Conservation (phyloP, 2,329 filamentous ascomycete species). For the Chaetothyriales sp. region DNA sequence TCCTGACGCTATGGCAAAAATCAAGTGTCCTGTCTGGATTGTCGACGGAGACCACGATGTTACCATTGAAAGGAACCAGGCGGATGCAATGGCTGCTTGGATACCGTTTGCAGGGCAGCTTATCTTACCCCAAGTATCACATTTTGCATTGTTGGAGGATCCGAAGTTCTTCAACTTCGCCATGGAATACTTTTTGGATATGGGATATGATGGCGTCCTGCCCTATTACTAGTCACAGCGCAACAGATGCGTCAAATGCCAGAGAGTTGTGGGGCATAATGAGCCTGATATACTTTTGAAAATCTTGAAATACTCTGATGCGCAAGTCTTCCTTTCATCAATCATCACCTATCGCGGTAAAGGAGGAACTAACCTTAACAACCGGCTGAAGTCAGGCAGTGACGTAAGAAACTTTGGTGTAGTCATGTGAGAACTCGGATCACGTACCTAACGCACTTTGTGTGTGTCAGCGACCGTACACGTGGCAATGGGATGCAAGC, state of each 20-base stretch:
- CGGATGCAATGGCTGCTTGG: constrained; percentile 7
- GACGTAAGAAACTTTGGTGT: too few relatives aligned
- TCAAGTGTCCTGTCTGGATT: constrained; percentile 9
- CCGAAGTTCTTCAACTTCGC: constrained; percentile 7
- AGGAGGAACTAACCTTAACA: too few relatives aligned
- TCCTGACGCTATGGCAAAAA: constrained; percentile 5
- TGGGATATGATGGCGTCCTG: constrained; percentile 4
- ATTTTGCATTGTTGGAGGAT: constrained; percentile 5
- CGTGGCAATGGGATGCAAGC: too few relatives aligned
- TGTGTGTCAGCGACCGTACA: too few relatives aligned
- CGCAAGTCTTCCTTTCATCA: too few relatives aligned
- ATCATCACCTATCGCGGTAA: neutral
- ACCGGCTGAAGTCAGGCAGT: too few relatives aligned
- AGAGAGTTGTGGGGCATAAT: too few relatives aligned
- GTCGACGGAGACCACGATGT: constrained; percentile 7
- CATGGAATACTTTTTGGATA: constrained; percentile 8
- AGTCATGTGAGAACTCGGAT: too few relatives aligned
- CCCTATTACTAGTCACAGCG: constrained; percentile 3
- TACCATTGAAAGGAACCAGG: constrained; percentile 6
- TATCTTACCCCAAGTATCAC: constrained; percentile 2
- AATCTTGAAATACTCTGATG: too few relatives aligned
- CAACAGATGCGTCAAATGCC: too few relatives aligned
- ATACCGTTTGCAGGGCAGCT: constrained; percentile 7
- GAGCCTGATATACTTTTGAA: too few relatives aligned
- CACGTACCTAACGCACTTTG: too few relatives aligned